A percentile compares a stretch with the other conserved stretches of the same genome.
phyloP scores from a whole-genome alignment of 176 grass and related monocot species.

The Saccharum spontaneum region DNA sequence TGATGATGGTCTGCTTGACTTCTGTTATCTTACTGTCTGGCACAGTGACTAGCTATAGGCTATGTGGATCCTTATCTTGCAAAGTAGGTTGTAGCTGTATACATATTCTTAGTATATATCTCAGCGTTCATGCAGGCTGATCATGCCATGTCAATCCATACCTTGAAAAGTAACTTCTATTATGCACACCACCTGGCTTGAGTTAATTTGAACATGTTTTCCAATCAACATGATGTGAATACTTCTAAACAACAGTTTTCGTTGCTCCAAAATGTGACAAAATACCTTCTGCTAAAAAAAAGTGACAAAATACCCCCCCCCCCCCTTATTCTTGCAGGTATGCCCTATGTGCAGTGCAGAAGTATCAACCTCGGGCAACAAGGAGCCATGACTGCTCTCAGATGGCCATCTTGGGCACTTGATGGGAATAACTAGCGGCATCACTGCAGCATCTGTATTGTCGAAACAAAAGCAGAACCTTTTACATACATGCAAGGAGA shows the following conservation, averaged over 20 bases:
- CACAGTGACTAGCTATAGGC: not conserved
- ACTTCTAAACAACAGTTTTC: not conserved
- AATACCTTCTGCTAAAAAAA: not conserved
- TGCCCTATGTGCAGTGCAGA: constrained; percentile 88
- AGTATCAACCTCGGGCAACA: constrained; percentile 75
- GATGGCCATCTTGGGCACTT: constrained; percentile 12
- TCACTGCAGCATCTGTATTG: constrained; percentile 22
- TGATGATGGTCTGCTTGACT: constrained; percentile 3
- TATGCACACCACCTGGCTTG: constrained; percentile 3
- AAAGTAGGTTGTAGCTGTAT: not conserved
- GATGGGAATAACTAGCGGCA: constrained; percentile 27
- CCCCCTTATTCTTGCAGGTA: constrained; percentile 44
- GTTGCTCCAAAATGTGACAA: constrained; percentile 22
- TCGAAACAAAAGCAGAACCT: not conserved
- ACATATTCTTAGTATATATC: not conserved
- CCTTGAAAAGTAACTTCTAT: constrained; percentile 12
- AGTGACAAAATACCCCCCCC: constrained; percentile 19
- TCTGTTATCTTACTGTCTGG: not conserved
- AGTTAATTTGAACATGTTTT: not conserved
- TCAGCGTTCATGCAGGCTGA: not conserved
- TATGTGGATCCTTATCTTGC: constrained; percentile 17
- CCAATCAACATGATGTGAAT: not conserved
- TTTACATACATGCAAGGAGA: constrained; percentile 12
- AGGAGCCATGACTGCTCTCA: constrained; percentile 41
- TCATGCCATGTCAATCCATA: not conserved